Percentiles rank a stretch among this genome's conserved stretches.
Conservation (phyloP, 106 monocot genomes). For the Allium fistulosum region DNA sequence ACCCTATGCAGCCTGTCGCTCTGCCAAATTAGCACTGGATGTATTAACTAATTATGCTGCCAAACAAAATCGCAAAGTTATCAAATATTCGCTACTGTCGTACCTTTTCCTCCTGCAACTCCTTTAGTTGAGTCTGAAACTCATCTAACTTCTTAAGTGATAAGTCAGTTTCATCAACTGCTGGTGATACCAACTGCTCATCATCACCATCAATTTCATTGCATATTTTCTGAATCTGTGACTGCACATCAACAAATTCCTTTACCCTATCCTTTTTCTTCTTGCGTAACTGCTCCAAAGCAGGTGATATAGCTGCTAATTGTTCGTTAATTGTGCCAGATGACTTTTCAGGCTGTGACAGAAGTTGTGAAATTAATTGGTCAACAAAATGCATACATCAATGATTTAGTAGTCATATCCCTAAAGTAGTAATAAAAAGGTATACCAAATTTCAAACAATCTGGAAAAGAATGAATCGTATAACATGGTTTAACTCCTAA, state of each 20-base stretch:
- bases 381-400: no score
- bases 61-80: no score
- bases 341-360: constrained; percentile 70
- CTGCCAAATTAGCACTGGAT: constrained; percentile 25
- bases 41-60: no score
- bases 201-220: constrained; percentile 59
- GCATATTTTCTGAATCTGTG: constrained; percentile 71
- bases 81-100: no score
- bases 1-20: constrained; percentile 83
- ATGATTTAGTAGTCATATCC: no score
- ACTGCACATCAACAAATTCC: constrained; percentile 70
- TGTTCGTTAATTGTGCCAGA: constrained; percentile 88
- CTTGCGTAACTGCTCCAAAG: constrained; percentile 58
- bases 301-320: constrained; percentile 75
- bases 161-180: constrained; percentile 77
- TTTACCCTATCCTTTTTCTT: constrained; percentile 67
- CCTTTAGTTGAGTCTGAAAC: constrained; percentile 69
- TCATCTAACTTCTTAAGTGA: constrained; percentile 76
- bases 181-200: constrained; percentile 32
- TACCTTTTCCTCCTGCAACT: constrained; percentile 98
- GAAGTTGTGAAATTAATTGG: not conserved
- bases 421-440: no score
- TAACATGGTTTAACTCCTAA: no score
- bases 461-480: no score
- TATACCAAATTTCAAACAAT: no score